Conservation (phyloP, 1,284 basidiomycete genomes). For the Fereydounia khargensis region DNA sequence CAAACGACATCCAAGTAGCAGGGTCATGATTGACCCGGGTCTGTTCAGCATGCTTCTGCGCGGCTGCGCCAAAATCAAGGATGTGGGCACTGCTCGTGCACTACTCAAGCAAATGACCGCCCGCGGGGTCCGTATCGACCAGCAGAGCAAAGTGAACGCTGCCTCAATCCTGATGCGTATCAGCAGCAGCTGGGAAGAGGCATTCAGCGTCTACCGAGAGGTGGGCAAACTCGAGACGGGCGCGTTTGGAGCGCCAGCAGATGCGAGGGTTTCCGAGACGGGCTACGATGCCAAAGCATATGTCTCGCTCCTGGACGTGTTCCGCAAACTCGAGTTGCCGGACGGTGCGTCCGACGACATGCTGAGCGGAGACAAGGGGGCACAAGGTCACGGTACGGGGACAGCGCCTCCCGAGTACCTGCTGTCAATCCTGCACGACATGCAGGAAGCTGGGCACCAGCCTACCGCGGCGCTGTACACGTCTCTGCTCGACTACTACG, state of each 20-base stretch:
- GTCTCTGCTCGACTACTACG: constrained; percentile 66
- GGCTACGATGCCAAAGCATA: constrained; percentile 11
- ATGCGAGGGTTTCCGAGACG: not conserved
- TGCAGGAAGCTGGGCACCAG: constrained; percentile 68
- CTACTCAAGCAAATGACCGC: constrained; percentile 14
- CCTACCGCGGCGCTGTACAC: constrained; percentile 70
- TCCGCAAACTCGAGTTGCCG: constrained; percentile 8
- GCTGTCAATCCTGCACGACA: constrained; percentile 77
- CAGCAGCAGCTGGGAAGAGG: constrained; percentile 22
- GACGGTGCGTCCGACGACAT: not conserved
- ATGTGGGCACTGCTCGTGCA: constrained; percentile 13
- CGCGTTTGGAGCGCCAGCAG: not conserved
- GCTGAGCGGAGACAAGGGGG: not conserved
- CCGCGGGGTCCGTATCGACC: constrained; percentile 7
- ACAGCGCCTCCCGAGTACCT: constrained; percentile 69
- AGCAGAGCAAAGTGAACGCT: constrained; percentile 7
- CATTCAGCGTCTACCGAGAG: constrained; percentile 21
- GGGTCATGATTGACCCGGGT: constrained; percentile 1
- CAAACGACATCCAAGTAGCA: too few species aligned
- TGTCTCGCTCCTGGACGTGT: constrained; percentile 7
- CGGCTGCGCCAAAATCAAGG: constrained; percentile 28
- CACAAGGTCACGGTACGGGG: too few species aligned
- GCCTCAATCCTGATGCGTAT: constrained; percentile 13
- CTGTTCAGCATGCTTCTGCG: constrained; percentile 22
- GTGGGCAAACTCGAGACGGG: constrained; percentile 2